These are phyloP conservation scores for Saturnispora mendoncae DNA, from an alignment of 805 yeast species.

Conservation along the genomic window DNA sequence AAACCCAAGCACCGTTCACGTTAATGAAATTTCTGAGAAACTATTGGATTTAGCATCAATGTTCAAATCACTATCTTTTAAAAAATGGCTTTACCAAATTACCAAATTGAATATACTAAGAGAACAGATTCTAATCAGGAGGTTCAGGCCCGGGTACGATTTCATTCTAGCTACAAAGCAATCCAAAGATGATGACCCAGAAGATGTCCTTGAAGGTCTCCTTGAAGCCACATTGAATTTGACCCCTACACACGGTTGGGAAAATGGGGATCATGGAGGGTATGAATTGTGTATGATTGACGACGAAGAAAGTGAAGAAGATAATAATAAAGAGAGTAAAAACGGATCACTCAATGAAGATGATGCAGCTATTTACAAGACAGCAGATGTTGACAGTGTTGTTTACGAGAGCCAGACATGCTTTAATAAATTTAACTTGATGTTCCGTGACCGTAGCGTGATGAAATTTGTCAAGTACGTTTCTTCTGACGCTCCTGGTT, in stretches of 20 bases:
- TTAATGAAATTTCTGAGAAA: constrained; percentile 22
- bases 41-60: constrained; percentile 50
- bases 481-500: constrained; percentile 77
- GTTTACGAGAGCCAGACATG: constrained; percentile 70
- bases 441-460: constrained; percentile 78
- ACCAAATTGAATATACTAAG: constrained; percentile 56
- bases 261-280: constrained; percentile 84
- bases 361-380: constrained; percentile 80
- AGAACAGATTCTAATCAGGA: constrained; percentile 63
- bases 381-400: constrained; percentile 64
- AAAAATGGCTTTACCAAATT: constrained; percentile 56
- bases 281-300: constrained; percentile 84
- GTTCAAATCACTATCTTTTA: constrained; percentile 52
- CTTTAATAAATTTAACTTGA: constrained; percentile 73
- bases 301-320: constrained; percentile 6
- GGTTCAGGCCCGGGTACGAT: constrained; percentile 94
- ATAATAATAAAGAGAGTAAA: constrained; percentile 3
- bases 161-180: constrained; percentile 75
- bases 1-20: constrained; percentile 16
- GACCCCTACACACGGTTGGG: constrained; percentile 83
- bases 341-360: constrained; percentile 32
- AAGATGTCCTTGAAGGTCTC: constrained; percentile 34
- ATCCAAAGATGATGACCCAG: constrained; percentile 23
- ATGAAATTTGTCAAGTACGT: constrained; percentile 89
- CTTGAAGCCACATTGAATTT: constrained; percentile 76